Evolutionary conservation across 805 yeast species (phyloP).

Genomic region (Cyberlindnera subsufficiens): DNA sequence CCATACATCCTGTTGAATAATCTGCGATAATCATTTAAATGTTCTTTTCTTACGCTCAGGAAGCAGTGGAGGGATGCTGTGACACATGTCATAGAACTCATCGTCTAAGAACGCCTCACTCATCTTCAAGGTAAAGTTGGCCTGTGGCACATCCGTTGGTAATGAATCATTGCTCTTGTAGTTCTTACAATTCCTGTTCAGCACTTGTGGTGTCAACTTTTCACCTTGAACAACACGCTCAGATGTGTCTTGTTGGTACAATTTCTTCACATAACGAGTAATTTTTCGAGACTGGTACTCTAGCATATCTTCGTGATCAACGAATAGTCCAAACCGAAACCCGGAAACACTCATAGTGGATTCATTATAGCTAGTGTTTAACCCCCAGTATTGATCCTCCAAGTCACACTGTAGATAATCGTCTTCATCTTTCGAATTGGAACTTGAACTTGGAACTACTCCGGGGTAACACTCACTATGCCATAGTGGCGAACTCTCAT

Average conservation of each 20-base stretch:
- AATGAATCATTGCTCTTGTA: too few species aligned
- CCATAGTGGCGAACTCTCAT: slow-evolving; percentile 19
- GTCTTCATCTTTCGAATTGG: slow-evolving; percentile 2
- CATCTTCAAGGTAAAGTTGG: background rate
- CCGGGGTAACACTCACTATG: slow-evolving; percentile 47
- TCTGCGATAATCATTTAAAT: too few species aligned
- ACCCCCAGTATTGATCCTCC: slow-evolving; percentile 1
- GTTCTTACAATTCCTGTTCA: too few species aligned
- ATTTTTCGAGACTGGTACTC: slow-evolving; percentile 50
- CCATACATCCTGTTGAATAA: too few species aligned
- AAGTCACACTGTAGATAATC: slow-evolving; percentile 6
- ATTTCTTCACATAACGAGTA: slow-evolving; percentile 36
- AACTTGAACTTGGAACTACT: slow-evolving; percentile 25
- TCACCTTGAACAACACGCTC: slow-evolving; percentile 3
- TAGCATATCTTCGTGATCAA: slow-evolving; percentile 40
- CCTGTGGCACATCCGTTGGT: too few species aligned
- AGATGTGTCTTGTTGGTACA: slow-evolving; percentile 27
- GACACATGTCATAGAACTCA: slow-evolving; percentile 1
- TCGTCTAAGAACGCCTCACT: background rate
- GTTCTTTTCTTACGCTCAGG: too few species aligned
- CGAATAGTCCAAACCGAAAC: slow-evolving; percentile 21
- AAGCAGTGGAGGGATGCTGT: too few species aligned
- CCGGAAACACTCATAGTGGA: background rate
- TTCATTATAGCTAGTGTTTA: background rate
- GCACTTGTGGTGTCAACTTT: background rate